Conservation (phyloP, 106 monocot genomes). For the Posidonia australis region DNA sequence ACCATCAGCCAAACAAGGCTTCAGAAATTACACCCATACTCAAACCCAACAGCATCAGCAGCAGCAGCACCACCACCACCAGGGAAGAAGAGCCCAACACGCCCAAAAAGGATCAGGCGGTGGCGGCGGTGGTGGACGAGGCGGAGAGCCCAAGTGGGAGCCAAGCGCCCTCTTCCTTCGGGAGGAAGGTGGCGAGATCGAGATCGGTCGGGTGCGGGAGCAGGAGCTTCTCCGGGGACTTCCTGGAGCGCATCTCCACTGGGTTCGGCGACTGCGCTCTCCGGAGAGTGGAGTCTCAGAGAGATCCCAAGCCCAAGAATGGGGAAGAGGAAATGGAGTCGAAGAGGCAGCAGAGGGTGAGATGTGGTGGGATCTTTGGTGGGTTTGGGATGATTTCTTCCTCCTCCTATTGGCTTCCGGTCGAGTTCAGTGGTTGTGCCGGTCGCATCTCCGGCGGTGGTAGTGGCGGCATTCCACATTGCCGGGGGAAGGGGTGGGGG, state of each 20-base stretch:
- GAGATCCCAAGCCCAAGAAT: background rate
- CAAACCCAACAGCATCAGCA: background rate
- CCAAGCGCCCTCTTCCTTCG: background rate
- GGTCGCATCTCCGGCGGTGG: background rate
- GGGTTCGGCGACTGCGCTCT: slow-evolving; percentile 38
- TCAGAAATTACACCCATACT: too few species aligned
- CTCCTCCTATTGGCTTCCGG: slow-evolving; percentile 20
- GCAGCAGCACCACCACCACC: background rate
- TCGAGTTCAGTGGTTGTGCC: background rate
- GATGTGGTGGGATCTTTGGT: slow-evolving; percentile 57
- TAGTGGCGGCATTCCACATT: slow-evolving; percentile 2
- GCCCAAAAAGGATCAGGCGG: background rate
- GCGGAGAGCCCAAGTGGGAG: slow-evolving; percentile 1
- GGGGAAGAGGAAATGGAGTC: slow-evolving; percentile 5
- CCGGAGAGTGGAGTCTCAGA: slow-evolving; percentile 31
- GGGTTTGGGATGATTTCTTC: slow-evolving; percentile 41
- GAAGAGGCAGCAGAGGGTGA: slow-evolving; percentile 31
- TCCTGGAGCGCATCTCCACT: slow-evolving; percentile 29
- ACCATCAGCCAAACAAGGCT: background rate
- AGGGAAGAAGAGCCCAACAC: background rate
- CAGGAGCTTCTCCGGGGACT: slow-evolving; percentile 35
- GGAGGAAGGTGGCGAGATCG: slow-evolving; percentile 24
- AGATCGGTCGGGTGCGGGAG: slow-evolving; percentile 40
- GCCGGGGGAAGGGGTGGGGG: slow-evolving; percentile 43
- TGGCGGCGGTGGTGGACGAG: background rate